These are phyloP conservation scores for Ramalina intermedia DNA, from an alignment of 495 filamentous ascomycete genomes.

Conservation along the genomic window DNA sequence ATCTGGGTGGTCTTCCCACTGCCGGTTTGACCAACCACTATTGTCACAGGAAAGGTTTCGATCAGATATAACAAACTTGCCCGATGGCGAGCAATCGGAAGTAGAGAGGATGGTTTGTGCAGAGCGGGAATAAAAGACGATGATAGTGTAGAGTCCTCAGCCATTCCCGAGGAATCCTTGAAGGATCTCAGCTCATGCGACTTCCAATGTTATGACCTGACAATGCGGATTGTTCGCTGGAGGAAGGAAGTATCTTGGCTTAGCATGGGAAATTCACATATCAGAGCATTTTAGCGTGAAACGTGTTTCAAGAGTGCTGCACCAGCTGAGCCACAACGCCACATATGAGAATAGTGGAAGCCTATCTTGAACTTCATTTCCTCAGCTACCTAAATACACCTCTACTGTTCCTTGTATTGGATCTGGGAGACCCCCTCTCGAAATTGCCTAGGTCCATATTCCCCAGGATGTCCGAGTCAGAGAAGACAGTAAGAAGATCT, in stretches of 20 bases:
- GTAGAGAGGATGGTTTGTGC: conserved; percentile 60
- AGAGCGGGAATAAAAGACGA: conserved; percentile 58
- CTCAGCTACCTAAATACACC: too few relatives aligned
- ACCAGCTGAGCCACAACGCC: too few relatives aligned
- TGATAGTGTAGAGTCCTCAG: conserved; percentile 33
- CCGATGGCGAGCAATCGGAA: conserved; percentile 66
- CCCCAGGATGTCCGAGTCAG: conserved; percentile 13
- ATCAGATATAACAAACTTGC: conserved; percentile 60
- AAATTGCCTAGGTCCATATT: background rate
- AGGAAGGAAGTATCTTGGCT: background rate
- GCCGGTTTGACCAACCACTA: conserved; percentile 77
- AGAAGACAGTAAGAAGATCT: conserved; percentile 11
- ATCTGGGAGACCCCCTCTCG: too few relatives aligned
- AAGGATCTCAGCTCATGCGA: too few relatives aligned
- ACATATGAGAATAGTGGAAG: too few relatives aligned
- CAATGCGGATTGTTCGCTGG: background rate
- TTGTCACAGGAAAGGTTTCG: conserved; percentile 67
- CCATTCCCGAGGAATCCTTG: background rate
- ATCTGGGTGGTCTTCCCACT: conserved; percentile 85
- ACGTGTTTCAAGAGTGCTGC: too few relatives aligned
- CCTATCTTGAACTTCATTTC: too few relatives aligned
- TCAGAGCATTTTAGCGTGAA: background rate
- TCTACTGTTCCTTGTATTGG: too few relatives aligned
- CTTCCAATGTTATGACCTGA: background rate
- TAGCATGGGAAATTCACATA: background rate